Evolutionary conservation across 2,329 filamentous ascomycete species (phyloP).

Genomic region (Exutisphaerella laricina): DNA sequence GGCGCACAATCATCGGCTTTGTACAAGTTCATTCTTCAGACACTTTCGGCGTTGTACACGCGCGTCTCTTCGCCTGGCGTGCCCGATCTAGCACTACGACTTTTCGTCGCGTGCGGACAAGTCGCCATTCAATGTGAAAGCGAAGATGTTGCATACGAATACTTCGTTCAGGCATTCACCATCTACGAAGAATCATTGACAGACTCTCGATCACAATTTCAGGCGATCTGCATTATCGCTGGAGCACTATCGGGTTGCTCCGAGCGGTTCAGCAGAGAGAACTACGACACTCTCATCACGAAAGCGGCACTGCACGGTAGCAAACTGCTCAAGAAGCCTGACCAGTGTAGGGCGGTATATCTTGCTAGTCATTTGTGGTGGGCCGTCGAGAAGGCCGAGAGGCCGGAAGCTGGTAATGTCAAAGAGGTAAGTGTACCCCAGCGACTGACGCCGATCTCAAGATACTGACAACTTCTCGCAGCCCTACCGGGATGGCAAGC

Average conservation of each 20-base stretch:
- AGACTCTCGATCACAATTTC: constrained; percentile 94
- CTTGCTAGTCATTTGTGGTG: constrained; percentile 97
- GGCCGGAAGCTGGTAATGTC: constrained; percentile 35
- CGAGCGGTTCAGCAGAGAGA: constrained; percentile 82
- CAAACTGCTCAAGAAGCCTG: constrained; percentile 94
- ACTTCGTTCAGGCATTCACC: constrained; percentile 96
- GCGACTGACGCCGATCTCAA: too few relatives aligned
- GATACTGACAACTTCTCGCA: constrained; percentile 34
- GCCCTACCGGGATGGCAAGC: constrained; percentile 96
- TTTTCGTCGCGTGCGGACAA: constrained; percentile 89
- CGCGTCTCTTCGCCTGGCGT: constrained; percentile 67
- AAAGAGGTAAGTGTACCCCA: constrained; percentile 32
- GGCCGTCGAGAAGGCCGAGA: constrained; percentile 81
- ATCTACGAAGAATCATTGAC: constrained; percentile 96
- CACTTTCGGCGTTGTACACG: constrained; percentile 79
- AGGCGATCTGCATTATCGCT: constrained; percentile 92
- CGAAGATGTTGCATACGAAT: constrained; percentile 96
- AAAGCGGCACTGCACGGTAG: constrained; percentile 96
- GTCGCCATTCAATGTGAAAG: constrained; percentile 86
- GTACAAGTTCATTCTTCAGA: constrained; percentile 93
- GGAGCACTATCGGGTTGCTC: constrained; percentile 81
- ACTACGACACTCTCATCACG: constrained; percentile 97
- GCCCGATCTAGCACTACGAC: constrained; percentile 78
- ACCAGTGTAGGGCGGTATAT: constrained; percentile 95
- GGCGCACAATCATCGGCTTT: constrained; percentile 69